A percentile compares a stretch with the other conserved stretches of the same genome.
Evolutionary conservation across 1,284 basidiomycete genomes (phyloP).

Genomic region (Moniliella sp.): DNA sequence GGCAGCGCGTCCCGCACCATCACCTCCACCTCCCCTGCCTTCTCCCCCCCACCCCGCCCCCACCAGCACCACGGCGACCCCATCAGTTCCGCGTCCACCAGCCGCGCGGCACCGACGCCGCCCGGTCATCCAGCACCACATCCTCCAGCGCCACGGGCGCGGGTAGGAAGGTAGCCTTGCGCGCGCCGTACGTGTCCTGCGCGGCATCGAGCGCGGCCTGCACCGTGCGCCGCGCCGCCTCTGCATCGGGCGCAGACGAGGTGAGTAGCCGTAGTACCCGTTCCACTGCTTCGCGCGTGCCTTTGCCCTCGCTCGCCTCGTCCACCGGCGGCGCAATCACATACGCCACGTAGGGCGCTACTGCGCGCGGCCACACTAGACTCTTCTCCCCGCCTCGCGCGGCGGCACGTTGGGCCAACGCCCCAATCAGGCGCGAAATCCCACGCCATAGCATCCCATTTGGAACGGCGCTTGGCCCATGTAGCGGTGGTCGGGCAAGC

Average conservation of each 20-base stretch:
- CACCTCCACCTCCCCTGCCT: constrained; percentile 14
- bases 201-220: background rate
- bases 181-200: background rate
- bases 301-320: background rate
- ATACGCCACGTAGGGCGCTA: constrained; percentile 22
- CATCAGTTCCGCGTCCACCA: constrained; percentile 31
- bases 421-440: constrained; percentile 32
- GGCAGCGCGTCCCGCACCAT: no score
- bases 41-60: constrained; percentile 19
- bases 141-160: constrained; percentile 6
- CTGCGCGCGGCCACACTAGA: constrained; percentile 19
- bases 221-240: background rate
- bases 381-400: background rate
- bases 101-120: constrained; percentile 14
- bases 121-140: constrained; percentile 25
- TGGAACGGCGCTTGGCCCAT: constrained; percentile 13
- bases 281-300: background rate
- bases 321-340: constrained; percentile 6
- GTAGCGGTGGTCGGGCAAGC: background rate
- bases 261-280: background rate
- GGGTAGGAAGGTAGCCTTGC: background rate
- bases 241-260: no score
- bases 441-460: constrained; percentile 36
- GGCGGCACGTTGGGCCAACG: constrained; percentile 17
- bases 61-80: constrained; percentile 21